Evolutionary conservation across 1,284 basidiomycete genomes (phyloP), one percentile per base, ranked within the genome.

Genomic region (Anthracocystis panici-leucophaei): DNA sequence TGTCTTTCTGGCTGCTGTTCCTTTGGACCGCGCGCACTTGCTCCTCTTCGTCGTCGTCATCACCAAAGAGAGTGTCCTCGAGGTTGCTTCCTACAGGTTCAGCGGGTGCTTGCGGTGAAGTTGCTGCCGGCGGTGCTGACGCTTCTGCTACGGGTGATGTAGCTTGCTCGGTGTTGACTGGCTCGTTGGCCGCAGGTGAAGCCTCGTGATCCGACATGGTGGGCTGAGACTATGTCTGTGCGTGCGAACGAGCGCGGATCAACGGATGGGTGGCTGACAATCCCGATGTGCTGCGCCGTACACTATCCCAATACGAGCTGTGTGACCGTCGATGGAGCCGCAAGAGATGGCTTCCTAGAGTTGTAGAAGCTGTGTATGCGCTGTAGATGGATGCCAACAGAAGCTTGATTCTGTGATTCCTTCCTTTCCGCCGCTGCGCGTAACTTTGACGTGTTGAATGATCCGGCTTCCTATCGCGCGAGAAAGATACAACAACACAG

Each of bases 11-110:
- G 33, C 12, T 54, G 42, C 48, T 66, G 33, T 14, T 57, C 14
- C 65, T 42, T 20, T 58, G 40, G 10, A 52, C 58, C 3, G 55
- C 48, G 40, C 62, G 62, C 0, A 69, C 52, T 23, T 55, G 64
- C 64, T 68, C 70, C 21, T 70, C 63, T 20, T 74, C 70, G 4
- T 71, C 71, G 16, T 76, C 70, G 20, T 76, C 74, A 33, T 75
- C 72, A 25, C 68, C 76, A 46, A 81, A 81, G 11, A 81, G 52
- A 27, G 71, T 57, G 38, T 81, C 75, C 42, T 69, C 69, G 16
- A 77, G 70, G 18, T 70, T 54, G 45, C 49, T 51, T 3, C 29
- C 49, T 6, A 59, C 42, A n/a, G 29, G n/a, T 42, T 41, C 35
- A 14, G 50, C 23, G 3, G 40, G 14, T 49, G 40, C 44, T 18